Percentiles rank a stretch among this genome's conserved stretches.
These are phyloP conservation scores for Clonostachys rhizophaga DNA, from an alignment of 2,329 filamentous ascomycete species.

Conservation along the genomic window DNA sequence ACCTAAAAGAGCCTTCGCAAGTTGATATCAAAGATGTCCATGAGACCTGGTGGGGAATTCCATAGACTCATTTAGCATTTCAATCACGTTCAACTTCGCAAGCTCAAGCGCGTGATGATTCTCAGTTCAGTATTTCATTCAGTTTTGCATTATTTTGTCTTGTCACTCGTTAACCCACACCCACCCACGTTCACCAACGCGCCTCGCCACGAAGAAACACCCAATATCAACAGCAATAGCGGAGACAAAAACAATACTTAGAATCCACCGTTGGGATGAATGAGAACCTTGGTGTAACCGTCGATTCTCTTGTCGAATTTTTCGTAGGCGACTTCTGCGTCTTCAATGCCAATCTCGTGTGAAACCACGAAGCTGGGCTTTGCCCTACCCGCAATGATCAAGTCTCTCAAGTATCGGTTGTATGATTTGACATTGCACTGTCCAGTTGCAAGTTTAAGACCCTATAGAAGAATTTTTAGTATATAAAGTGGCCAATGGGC, in stretches of 20 bases:
- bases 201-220: too few species aligned
- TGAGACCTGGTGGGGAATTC: too few species aligned
- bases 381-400: slow-evolving; percentile 60
- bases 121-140: too few species aligned
- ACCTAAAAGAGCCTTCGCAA: too few species aligned
- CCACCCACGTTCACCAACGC: too few species aligned
- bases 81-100: too few species aligned
- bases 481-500: background rate
- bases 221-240: too few species aligned
- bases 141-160: too few species aligned
- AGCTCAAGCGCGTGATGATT: too few species aligned
- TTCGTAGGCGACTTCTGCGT: slow-evolving; percentile 55
- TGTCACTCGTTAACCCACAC: too few species aligned
- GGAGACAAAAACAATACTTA: background rate
- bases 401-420: slow-evolving; percentile 60
- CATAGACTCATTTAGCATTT: too few species aligned
- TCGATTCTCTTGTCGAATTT: slow-evolving; percentile 64
- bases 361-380: slow-evolving; percentile 65
- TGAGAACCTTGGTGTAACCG: slow-evolving; percentile 64
- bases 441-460: slow-evolving; percentile 53
- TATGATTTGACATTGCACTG: slow-evolving; percentile 68
- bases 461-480: slow-evolving; percentile 25
- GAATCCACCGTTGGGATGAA: slow-evolving; percentile 54
- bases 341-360: slow-evolving; percentile 59
- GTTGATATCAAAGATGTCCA: too few species aligned